These are phyloP conservation scores for Pyrrhoderma noxium DNA, from an alignment of 1,284 basidiomycete genomes.

Conservation along the genomic window DNA sequence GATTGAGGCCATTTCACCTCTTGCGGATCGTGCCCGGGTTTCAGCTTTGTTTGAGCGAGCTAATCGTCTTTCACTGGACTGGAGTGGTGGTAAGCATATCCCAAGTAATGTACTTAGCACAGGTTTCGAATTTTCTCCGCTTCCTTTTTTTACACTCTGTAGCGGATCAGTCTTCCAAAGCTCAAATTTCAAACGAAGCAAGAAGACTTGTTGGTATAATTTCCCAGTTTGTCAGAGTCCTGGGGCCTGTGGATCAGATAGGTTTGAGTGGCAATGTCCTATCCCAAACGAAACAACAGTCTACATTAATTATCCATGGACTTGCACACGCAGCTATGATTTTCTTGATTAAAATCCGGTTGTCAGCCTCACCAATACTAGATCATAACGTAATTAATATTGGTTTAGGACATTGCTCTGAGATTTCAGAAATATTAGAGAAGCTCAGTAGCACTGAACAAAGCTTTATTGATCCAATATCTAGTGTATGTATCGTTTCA, in stretches of 20 bases:
- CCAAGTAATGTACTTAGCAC: too few relatives aligned
- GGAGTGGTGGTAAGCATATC: background rate
- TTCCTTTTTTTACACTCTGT: too few relatives aligned
- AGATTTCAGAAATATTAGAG: conserved; percentile 9
- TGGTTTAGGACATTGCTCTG: conserved; percentile 22
- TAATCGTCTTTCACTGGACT: background rate
- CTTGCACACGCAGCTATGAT: conserved; percentile 31
- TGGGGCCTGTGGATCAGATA: conserved; percentile 21
- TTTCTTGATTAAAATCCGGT: conserved; percentile 28
- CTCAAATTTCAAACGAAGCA: too few relatives aligned
- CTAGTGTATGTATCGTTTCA: conserved; percentile 23
- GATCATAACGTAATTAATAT: conserved; percentile 20
- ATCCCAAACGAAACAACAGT: conserved; percentile 17
- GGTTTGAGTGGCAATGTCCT: background rate
- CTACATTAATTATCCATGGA: conserved; percentile 24
- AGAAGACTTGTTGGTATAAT: conserved; percentile 22
- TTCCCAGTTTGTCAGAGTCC: conserved; percentile 26
- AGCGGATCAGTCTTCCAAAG: too few relatives aligned
- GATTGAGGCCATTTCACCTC: background rate
- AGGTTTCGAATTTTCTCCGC: too few relatives aligned
- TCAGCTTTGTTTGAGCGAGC: conserved; percentile 15
- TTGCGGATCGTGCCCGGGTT: conserved; percentile 5
- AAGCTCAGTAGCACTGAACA: conserved; percentile 16
- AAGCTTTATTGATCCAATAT: conserved; percentile 21
- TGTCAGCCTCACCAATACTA: conserved; percentile 25